Evolutionary conservation across 345 rosid genomes (phyloP).

Genomic region (Bruguiera sexangula): DNA sequence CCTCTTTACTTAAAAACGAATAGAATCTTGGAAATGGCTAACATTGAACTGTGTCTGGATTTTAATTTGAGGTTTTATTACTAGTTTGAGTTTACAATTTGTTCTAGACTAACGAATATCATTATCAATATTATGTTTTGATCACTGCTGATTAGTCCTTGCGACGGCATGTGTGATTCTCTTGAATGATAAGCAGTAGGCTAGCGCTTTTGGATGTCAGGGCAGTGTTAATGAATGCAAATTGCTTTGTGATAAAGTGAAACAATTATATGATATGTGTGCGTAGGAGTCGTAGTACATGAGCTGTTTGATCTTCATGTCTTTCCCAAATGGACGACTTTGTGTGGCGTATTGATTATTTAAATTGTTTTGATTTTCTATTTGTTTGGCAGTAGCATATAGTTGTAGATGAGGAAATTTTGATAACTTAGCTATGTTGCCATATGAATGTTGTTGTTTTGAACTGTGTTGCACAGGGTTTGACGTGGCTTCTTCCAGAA

Average conservation of each 20-base stretch:
- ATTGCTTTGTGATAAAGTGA: no score
- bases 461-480: slow-evolving; percentile 53
- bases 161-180: no score
- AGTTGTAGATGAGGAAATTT: neutral
- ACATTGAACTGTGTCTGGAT: neutral
- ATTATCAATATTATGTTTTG: neutral
- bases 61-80: neutral
- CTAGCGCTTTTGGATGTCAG: no score
- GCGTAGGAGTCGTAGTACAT: no score
- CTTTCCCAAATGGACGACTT: no score
- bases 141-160: no score
- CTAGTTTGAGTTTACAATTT: neutral
- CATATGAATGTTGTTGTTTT: neutral
- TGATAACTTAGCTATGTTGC: neutral
- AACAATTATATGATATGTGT: no score
- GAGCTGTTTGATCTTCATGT: no score
- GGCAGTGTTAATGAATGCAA: no score
- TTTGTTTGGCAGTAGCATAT: neutral
- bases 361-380: neutral
- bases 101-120: neutral
- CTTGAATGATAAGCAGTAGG: no score
- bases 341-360: neutral
- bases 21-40: neutral
- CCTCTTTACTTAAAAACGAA: no score
- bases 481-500: slow-evolving; percentile 94